Base-by-base conservation (phyloP, 345 rosid genomes). In the Eutrema heterophyllum region DNA sequence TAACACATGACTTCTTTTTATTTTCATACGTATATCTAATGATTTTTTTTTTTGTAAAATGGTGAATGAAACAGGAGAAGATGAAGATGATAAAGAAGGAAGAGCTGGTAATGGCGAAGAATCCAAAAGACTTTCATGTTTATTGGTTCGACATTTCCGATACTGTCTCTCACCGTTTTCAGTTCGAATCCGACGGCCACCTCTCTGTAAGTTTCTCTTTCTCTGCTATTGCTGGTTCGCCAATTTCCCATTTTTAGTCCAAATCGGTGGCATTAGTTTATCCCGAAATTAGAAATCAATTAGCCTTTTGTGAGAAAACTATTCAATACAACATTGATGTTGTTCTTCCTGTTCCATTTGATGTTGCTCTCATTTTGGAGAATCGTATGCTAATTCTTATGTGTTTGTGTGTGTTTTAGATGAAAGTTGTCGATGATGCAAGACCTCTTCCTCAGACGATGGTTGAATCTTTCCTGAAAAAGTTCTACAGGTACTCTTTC, bases 101-200 rank as follows among this genome's bases (percentile, higher is more conserved):
- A 68, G 84, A 80, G 48, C 80, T 75, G 3, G 38, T 49, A 36
- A 63, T 51, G 72, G 68, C 46, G 33, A 81, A 72, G 55, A 30
- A 39, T 14, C 32, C 43, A 0, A 71, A 72, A 4, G 85, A 83
- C 2, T 49, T 71, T 16, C 84, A 89, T 0, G 77, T 92, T 58
- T 69, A 38, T 73, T 95, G 98, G 98, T 66, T 87, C 26, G 99
- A 92, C 60, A 89, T 85, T n/a, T 80, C 92, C 0, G 90, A 84
- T 35, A 79, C 97, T 16, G 82, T 90, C 54, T 83, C 91, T 51
- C 90, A 82, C 36, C 86, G 80, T 35, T 95, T 78, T 72, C 84
- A 86, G 12, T 95, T 95, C 74, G 86, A 87, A 61, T 80, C 86
- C 74, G 85, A 78, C 6, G 97, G 98, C 36, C 81, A 66, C 16